A percentile compares a stretch with the other conserved stretches of the same genome.
These are phyloP conservation scores for Effrenium voratum DNA, from an alignment of 73 alveolate species.

Conservation along the genomic window DNA sequence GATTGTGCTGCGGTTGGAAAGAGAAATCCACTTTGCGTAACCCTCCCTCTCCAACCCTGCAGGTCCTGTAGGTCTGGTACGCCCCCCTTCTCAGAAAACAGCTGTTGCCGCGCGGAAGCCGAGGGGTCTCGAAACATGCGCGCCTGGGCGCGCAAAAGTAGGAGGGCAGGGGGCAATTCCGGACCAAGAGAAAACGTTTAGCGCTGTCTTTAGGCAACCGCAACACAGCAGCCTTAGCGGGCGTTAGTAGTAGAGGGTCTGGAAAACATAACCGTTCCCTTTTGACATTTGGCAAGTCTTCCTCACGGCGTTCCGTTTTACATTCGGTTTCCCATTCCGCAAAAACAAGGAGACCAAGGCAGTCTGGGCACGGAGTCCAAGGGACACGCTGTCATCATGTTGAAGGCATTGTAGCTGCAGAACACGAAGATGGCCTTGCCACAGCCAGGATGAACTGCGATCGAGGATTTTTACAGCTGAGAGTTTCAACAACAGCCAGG, in stretches of 20 bases:
- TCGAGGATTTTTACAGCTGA: no score
- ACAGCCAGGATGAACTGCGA: no score
- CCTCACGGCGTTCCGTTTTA: no score
- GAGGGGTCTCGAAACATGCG: conserved; percentile 63
- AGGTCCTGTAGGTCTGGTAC: conserved; percentile 73
- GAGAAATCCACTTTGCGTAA: neutral
- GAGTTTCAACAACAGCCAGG: no score
- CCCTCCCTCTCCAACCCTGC: neutral
- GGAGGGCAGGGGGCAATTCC: no score
- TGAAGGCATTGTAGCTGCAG: conserved; percentile 83
- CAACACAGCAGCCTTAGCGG: no score
- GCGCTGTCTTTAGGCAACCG: no score
- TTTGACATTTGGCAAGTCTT: no score
- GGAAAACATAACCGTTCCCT: no score
- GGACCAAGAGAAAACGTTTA: no score
- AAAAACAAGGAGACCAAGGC: neutral
- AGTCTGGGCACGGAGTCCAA: conserved; percentile 55
- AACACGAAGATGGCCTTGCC: conserved; percentile 69
- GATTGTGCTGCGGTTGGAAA: neutral
- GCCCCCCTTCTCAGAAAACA: conserved; percentile 43
- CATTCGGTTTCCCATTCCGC: no score
- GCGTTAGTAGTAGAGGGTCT: no score
- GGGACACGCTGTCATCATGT: conserved; percentile 86
- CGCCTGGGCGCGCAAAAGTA: neutral
- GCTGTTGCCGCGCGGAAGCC: conserved; percentile 53